Percentiles rank a stretch among this genome's conserved stretches.
These are phyloP conservation scores for Meripilus lineatus DNA, from an alignment of 1,284 basidiomycete species.

Conservation along the genomic window DNA sequence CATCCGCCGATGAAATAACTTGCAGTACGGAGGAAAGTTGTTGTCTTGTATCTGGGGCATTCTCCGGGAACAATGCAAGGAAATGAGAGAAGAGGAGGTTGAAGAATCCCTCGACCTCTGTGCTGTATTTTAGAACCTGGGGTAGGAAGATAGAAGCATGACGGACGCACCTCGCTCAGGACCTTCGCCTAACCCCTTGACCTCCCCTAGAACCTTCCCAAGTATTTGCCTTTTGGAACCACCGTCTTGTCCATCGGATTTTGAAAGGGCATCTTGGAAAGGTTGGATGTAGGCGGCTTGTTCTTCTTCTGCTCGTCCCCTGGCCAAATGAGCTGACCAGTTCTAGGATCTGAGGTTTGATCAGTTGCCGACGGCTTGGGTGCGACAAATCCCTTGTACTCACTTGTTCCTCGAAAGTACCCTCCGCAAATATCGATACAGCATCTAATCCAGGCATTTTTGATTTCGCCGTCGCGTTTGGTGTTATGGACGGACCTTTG, in stretches of 20 bases:
- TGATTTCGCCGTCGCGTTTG: not conserved
- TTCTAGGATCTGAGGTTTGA: conserved; percentile 62
- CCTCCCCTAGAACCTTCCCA: conserved; percentile 51
- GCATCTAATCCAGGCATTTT: conserved; percentile 57
- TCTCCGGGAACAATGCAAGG: conserved; percentile 49
- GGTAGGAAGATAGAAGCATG: not conserved
- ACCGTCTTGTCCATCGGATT: conserved; percentile 49
- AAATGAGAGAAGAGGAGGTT: conserved; percentile 74
- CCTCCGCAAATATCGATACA: conserved; percentile 82
- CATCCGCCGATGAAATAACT: conserved; percentile 50
- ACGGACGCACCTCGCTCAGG: conserved; percentile 59
- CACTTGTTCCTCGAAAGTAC: conserved; percentile 86
- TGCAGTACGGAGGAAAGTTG: conserved; percentile 47
- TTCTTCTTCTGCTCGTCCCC: conserved; percentile 65
- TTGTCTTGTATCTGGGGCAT: conserved; percentile 49
- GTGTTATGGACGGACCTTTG: not conserved
- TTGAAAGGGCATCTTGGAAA: conserved; percentile 57
- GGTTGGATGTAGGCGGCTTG: conserved; percentile 59
- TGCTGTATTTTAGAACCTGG: conserved; percentile 1
- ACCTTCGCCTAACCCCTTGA: conserved; percentile 70
- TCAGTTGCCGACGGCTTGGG: conserved; percentile 11
- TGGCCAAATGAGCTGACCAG: conserved; percentile 73
- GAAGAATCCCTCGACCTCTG: conserved; percentile 86
- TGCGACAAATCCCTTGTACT: conserved; percentile 5
- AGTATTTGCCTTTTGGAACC: conserved; percentile 49